Conservation (phyloP, 106 monocot species). For the Acanthochlamys bracteata region DNA sequence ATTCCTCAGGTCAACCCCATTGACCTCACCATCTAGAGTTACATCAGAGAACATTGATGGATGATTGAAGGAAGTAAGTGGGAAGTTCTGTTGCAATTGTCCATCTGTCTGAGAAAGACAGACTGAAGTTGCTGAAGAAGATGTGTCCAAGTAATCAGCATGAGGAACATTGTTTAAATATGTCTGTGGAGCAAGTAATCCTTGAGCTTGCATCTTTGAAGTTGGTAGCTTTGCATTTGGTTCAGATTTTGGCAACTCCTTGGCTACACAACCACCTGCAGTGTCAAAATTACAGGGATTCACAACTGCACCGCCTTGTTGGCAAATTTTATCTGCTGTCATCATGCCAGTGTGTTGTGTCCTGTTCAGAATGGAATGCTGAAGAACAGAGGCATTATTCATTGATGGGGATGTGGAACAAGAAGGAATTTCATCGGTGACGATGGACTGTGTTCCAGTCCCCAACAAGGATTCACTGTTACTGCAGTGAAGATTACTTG, state of each 20-base stretch:
- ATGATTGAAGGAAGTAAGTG: slow-evolving; percentile 47
- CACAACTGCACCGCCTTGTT: slow-evolving; percentile 24
- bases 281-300: slow-evolving; percentile 35
- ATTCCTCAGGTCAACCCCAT: slow-evolving; percentile 40
- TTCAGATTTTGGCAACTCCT: slow-evolving; percentile 42
- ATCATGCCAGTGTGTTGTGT: slow-evolving; percentile 12
- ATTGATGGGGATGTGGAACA: slow-evolving; percentile 65
- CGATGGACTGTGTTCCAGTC: slow-evolving; percentile 30
- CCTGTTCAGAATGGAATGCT: slow-evolving; percentile 32
- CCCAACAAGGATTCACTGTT: slow-evolving; percentile 25
- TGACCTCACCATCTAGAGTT: slow-evolving; percentile 32
- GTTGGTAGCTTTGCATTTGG: slow-evolving; percentile 39
- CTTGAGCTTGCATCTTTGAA: slow-evolving; percentile 34
- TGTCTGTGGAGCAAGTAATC: slow-evolving; percentile 21
- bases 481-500: slow-evolving; percentile 8
- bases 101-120: slow-evolving; percentile 58
- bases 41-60: slow-evolving; percentile 42
- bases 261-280: slow-evolving; percentile 14
- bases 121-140: slow-evolving; percentile 78
- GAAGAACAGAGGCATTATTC: slow-evolving; percentile 40
- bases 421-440: slow-evolving; percentile 65
- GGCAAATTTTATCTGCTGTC: slow-evolving; percentile 27
- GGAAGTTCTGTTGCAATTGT: slow-evolving; percentile 47
- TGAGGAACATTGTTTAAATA: slow-evolving; percentile 39
- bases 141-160: slow-evolving; percentile 70